Evolutionary conservation across 202 grass and related monocot species (phyloP).

Genomic region (Brachypodium distachyon): DNA sequence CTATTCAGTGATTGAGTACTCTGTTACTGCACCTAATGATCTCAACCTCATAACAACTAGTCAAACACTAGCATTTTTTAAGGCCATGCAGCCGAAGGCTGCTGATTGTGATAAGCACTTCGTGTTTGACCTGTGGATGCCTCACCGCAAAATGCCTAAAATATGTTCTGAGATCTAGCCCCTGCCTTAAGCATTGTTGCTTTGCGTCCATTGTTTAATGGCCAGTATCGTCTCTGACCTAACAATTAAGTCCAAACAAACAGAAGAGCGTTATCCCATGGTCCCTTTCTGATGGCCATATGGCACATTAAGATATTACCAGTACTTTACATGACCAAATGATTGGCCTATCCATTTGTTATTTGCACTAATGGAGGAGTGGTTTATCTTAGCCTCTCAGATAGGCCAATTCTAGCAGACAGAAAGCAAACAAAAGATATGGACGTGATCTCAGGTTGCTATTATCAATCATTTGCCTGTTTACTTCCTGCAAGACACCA

Average conservation of each 20-base stretch:
- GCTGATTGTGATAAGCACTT: constrained; percentile 26
- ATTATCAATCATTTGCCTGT: constrained; percentile 47
- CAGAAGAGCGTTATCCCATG: constrained; percentile 26
- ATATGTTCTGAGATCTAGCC: constrained; percentile 25
- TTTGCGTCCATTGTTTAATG: constrained; percentile 24
- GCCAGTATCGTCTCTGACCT: constrained; percentile 33
- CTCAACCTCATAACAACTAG: constrained; percentile 21
- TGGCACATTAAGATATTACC: constrained; percentile 26
- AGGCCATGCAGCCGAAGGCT: not conserved
- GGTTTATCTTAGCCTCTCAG: constrained; percentile 16
- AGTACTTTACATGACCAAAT: constrained; percentile 39
- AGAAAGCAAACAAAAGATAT: constrained; percentile 56
- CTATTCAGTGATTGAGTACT: constrained; percentile 6
- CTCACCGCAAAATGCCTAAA: constrained; percentile 6
- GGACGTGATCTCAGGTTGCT: constrained; percentile 36
- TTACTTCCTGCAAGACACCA: constrained; percentile 41
- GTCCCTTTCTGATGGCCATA: constrained; percentile 24
- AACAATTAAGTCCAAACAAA: constrained; percentile 42
- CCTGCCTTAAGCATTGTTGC: constrained; percentile 14
- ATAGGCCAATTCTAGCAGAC: constrained; percentile 27
- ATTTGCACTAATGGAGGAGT: constrained; percentile 12
- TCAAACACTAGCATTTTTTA: constrained; percentile 39
- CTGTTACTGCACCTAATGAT: constrained; percentile 23
- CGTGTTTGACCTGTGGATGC: constrained; percentile 32
- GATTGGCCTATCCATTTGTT: constrained; percentile 37